phyloP scores from a whole-genome alignment of 139 green algal species.

The Mesotaenium endlicherianum region DNA sequence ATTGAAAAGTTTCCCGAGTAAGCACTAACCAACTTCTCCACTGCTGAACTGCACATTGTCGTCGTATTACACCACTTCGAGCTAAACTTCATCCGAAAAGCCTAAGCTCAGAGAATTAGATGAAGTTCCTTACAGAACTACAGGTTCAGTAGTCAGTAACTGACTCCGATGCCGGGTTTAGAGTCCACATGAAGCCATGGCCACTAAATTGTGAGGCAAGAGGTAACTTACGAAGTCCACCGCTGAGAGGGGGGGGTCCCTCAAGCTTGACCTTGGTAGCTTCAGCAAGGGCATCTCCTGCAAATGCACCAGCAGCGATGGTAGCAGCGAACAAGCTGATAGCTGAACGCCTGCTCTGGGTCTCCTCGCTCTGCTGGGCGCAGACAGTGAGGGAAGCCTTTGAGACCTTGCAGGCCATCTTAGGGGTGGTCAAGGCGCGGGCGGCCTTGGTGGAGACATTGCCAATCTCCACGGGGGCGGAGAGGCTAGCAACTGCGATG shows the following conservation, averaged over 20 bases:
- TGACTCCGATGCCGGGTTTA: not conserved
- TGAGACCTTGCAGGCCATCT: not conserved
- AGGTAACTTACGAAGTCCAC: slow-evolving; percentile 32
- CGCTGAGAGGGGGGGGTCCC: slow-evolving; percentile 16
- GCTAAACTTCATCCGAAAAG: too few species aligned
- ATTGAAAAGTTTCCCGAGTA: too few species aligned
- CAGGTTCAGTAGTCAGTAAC: not conserved
- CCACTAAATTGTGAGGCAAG: not conserved
- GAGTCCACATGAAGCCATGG: not conserved
- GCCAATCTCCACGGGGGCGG: not conserved
- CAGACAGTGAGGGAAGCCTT: slow-evolving; percentile 2
- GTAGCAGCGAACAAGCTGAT: slow-evolving; percentile 17
- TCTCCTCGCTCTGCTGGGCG: not conserved
- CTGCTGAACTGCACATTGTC: too few species aligned
- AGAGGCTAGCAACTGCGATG: not conserved
- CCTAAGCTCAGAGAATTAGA: too few species aligned
- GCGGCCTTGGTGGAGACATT: not conserved
- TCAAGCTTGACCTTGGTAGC: slow-evolving; percentile 18
- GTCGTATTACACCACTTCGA: too few species aligned
- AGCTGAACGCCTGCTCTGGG: slow-evolving; percentile 28
- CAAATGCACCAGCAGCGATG: slow-evolving; percentile 5
- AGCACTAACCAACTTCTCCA: too few species aligned
- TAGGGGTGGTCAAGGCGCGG: not conserved
- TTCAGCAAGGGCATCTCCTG: slow-evolving; percentile 8
- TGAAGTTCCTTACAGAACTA: not conserved